Evolutionary conservation across 257 asterid species (phyloP).

Genomic region (Petunia axillaris): DNA sequence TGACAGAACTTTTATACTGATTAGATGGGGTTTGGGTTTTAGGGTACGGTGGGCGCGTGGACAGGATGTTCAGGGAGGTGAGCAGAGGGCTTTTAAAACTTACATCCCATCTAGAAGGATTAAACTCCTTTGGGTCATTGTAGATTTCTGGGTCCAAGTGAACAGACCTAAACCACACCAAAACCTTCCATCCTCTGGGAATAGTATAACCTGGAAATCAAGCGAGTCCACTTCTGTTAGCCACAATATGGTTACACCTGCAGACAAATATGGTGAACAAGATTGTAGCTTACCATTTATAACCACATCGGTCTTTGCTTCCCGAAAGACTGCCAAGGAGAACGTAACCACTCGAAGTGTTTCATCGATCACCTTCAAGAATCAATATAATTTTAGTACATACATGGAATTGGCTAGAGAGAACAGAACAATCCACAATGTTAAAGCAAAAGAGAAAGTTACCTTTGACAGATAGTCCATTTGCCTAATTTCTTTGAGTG

Average conservation of each 20-base stretch:
- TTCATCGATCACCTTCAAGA: conserved; percentile 73
- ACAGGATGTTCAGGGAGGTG: not conserved
- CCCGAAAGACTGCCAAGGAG: conserved; percentile 78
- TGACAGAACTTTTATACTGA: not conserved
- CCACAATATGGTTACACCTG: not conserved
- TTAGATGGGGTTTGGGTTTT: not conserved
- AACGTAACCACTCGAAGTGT: conserved; percentile 77
- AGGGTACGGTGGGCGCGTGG: not conserved
- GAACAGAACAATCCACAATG: not conserved
- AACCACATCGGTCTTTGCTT: conserved; percentile 70
- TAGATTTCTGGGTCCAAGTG: conserved; percentile 71
- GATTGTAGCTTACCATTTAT: conserved; percentile 52
- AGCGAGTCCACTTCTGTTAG: not conserved
- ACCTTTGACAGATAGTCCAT: conserved; percentile 83
- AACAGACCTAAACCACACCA: conserved; percentile 82
- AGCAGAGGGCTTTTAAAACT: conserved; percentile 33
- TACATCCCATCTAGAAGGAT: conserved; percentile 95
- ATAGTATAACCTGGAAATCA: conserved; percentile 60
- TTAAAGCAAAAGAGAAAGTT: not conserved
- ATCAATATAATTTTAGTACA: not conserved
- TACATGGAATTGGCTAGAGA: not conserved
- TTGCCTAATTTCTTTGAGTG: conserved; percentile 63
- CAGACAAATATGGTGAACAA: not conserved
- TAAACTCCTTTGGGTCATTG: conserved; percentile 62
- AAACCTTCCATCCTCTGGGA: conserved; percentile 87